Evolutionary conservation across 1,284 basidiomycete species (phyloP).

Genomic region (Puccinia brachypodii): DNA sequence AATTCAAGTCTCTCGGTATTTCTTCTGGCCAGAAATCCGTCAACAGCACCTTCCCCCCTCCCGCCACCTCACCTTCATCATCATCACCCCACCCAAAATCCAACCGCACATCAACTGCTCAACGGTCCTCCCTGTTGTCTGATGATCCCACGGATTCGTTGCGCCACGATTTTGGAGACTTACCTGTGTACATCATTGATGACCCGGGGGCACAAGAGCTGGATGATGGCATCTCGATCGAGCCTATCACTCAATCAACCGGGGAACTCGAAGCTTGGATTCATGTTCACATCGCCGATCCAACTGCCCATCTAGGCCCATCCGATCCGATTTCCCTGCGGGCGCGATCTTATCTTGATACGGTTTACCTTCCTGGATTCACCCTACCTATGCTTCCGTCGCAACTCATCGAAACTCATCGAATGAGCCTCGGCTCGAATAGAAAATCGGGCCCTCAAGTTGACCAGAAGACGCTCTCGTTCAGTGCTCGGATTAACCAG

Average conservation of each 20-base stretch:
- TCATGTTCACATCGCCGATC: slow-evolving; percentile 91
- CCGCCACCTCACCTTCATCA: not conserved
- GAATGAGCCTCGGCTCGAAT: slow-evolving; percentile 65
- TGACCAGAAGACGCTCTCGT: slow-evolving; percentile 67
- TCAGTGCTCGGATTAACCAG: slow-evolving; percentile 72
- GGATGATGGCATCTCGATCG: slow-evolving; percentile 89
- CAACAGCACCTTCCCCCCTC: not conserved
- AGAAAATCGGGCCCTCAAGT: slow-evolving; percentile 58
- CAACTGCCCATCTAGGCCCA: slow-evolving; percentile 75
- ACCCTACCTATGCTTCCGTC: slow-evolving; percentile 71
- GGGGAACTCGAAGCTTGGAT: slow-evolving; percentile 66
- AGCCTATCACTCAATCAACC: slow-evolving; percentile 56
- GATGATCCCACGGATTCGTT: slow-evolving; percentile 61
- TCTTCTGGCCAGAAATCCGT: not conserved
- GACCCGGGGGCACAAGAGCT: slow-evolving; percentile 78
- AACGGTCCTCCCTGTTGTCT: slow-evolving; percentile 39
- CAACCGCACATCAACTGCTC: not conserved
- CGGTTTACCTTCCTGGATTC: slow-evolving; percentile 68
- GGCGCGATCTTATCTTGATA: slow-evolving; percentile 63
- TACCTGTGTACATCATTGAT: slow-evolving; percentile 87
- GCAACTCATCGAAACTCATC: slow-evolving; percentile 54
- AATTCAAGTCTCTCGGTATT: slow-evolving; percentile 48
- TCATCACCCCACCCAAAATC: not conserved
- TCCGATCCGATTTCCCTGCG: slow-evolving; percentile 65
- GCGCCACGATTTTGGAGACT: slow-evolving; percentile 79